phyloP scores from a whole-genome alignment of 176 grass and related monocot genomes.

The Bolboschoenus planiculmis region DNA sequence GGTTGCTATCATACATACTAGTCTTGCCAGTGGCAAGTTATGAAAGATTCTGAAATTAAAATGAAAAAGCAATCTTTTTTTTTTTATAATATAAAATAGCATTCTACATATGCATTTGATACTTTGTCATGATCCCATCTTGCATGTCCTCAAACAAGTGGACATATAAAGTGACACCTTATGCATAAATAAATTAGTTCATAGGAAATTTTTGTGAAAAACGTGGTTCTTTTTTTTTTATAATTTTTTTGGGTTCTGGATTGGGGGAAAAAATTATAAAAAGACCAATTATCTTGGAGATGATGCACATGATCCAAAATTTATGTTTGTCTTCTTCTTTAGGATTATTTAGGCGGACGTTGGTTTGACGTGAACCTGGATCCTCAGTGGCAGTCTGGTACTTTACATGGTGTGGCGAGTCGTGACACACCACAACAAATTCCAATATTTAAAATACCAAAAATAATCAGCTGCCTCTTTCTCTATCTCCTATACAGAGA shows the following conservation, averaged over 20 bases:
- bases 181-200: background rate
- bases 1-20: constrained; percentile 14
- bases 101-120: background rate
- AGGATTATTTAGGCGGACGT: background rate
- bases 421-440: background rate
- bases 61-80: background rate
- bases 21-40: background rate
- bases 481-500: no score
- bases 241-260: no score
- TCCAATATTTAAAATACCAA: no score
- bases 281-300: background rate
- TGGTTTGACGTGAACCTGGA: background rate
- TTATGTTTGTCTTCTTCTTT: background rate
- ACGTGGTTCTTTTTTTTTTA: background rate
- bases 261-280: background rate
- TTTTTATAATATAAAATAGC: background rate
- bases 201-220: background rate
- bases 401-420: background rate
- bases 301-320: background rate
- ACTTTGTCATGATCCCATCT: background rate
- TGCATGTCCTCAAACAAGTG: background rate
- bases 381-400: background rate
- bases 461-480: no score
- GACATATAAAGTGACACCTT: background rate
- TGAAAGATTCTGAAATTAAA: background rate